These are phyloP conservation scores for Termitomyces sp. DNA, from an alignment of 768 basidiomycete species.

Conservation along the genomic window DNA sequence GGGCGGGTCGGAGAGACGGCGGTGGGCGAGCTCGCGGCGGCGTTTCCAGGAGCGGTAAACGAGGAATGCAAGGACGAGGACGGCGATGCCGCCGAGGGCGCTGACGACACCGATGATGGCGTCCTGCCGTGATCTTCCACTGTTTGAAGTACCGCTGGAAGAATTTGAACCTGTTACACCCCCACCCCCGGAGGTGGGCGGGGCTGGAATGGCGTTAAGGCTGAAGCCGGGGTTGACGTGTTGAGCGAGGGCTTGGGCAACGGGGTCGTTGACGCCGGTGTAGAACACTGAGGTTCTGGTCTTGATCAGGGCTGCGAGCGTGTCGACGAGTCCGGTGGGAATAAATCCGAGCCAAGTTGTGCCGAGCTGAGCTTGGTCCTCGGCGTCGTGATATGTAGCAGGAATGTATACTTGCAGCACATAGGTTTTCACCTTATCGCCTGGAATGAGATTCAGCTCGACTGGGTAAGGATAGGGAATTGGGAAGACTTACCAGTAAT, in stretches of 20 bases:
- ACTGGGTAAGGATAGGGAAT: conserved; percentile 3
- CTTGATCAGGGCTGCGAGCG: conserved; percentile 65
- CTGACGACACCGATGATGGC: conserved; percentile 91
- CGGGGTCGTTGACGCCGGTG: conserved; percentile 37
- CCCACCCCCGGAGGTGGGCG: conserved; percentile 15
- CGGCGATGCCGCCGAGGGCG: conserved; percentile 73
- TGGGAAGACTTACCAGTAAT: conserved; percentile 24
- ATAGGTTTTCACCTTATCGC: conserved; percentile 35
- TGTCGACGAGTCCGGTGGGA: conserved; percentile 47
- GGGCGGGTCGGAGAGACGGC: conserved; percentile 62
- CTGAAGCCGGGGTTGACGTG: conserved; percentile 71
- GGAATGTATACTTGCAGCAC: conserved; percentile 74
- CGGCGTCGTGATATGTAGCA: conserved; percentile 41
- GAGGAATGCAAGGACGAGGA: conserved; percentile 71
- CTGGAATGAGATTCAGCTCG: conserved; percentile 17
- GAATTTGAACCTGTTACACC: conserved; percentile 22
- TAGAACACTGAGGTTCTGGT: conserved; percentile 63
- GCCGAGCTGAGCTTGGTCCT: conserved; percentile 47
- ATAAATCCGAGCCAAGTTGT: conserved; percentile 77
- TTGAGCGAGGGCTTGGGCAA: conserved; percentile 55
- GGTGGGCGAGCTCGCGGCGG: conserved; percentile 66
- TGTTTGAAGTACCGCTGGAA: conserved; percentile 25
- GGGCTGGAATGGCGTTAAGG: conserved; percentile 43
- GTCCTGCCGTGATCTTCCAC: conserved; percentile 59
- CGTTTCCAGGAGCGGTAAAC: conserved; percentile 65